phyloP scores from a whole-genome alignment of 1,284 basidiomycete species.

The Porodaedalea pini region DNA sequence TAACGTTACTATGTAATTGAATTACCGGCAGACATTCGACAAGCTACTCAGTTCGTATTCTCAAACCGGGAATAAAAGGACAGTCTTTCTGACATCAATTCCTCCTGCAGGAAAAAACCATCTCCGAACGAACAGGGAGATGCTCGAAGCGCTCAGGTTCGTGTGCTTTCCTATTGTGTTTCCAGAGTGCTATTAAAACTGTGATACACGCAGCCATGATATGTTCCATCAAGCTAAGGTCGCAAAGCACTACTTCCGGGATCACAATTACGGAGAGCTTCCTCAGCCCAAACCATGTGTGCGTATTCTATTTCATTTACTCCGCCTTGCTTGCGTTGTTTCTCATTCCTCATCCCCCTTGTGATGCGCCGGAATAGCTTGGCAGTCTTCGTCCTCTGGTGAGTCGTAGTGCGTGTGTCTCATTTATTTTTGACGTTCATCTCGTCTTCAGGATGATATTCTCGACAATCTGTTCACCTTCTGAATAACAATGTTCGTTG shows the following conservation, averaged over 20 bases:
- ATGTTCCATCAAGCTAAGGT: conserved; percentile 7
- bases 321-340: neutral
- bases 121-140: conserved; percentile 10
- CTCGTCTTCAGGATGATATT: conserved; percentile 7
- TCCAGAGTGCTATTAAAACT: neutral
- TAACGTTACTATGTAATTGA: neutral
- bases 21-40: conserved; percentile 8
- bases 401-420: neutral
- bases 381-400: conserved; percentile 13
- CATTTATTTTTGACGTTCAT: neutral
- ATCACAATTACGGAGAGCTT: neutral
- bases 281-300: conserved; percentile 18
- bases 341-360: too few species aligned
- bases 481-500: neutral
- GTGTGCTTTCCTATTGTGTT: neutral
- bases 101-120: conserved; percentile 4
- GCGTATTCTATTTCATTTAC: neutral
- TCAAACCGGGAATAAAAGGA: neutral
- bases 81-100: neutral
- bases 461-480: conserved; percentile 13
- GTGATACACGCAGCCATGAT: neutral
- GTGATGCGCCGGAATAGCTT: neutral
- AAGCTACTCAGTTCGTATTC: conserved; percentile 9
- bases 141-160: conserved; percentile 15
- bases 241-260: conserved; percentile 9